Evolutionary conservation across 495 filamentous ascomycete species (phyloP), one percentile per base, ranked within the genome.

Genomic region (Penicillium daleae): DNA sequence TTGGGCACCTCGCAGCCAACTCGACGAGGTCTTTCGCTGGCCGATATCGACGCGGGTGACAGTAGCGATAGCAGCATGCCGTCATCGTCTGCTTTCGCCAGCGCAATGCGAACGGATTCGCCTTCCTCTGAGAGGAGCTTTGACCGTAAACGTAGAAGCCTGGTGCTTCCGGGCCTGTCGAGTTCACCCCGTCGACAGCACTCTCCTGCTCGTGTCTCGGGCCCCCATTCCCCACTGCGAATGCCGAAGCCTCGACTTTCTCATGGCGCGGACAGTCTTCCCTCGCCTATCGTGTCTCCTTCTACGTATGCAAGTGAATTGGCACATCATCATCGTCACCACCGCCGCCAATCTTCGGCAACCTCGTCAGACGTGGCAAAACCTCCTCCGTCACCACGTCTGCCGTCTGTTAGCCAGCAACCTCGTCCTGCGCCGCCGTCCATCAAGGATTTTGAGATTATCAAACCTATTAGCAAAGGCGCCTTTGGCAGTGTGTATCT

Each of bases 391-490:
- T 99, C 95, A 2, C 95, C 95, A 15, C 86, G 92, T 22, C 71
- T 98, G 57, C 81, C 88, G 26, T 89, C 89, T 6, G 78, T 85
- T 22, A 84, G 79, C 59, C 89, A 91, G 59, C 89, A 92, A 42
- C 89, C 91, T 27, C 89, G 93, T 44, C 93, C 95, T 6, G 87
- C 92, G 7, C 91, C 93, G 4, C 90, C 92, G 24, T 99, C 95
- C 0, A 99, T 99, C 79, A 98, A 97, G 70, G 95, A 99, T 70
- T 99, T 99, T 72, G 95, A 99, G 68, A 97, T 99, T 67, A 97
- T 99, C 76, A 99, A 99, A 67, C 95, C 95, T 26, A 99, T 99
- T 72, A 99, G 95, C 78, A 98, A 97, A 76, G 95, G 95, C 60
- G 95, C 95, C 15, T 99, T 99, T 77, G 95, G 95, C 6, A 98